Conservation (phyloP, 176 grass and related monocot species). For the Musa troglodytarum region DNA sequence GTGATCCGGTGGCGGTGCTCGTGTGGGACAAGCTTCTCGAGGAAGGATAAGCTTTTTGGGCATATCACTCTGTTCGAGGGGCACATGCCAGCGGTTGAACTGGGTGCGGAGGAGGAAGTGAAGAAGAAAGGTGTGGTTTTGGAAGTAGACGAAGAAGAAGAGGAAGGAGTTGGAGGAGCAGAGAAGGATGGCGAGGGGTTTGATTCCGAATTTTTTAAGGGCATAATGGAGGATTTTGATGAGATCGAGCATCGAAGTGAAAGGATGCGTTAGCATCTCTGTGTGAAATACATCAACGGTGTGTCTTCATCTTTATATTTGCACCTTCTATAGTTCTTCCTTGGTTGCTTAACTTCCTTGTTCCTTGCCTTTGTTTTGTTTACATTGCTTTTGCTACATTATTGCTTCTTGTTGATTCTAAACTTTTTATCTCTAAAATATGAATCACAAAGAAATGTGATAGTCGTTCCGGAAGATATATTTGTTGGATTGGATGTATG, state of each 20-base stretch:
- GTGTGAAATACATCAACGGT: background rate
- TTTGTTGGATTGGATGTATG: too few species aligned
- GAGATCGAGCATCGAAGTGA: slow-evolving; percentile 29
- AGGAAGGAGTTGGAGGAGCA: slow-evolving; percentile 26
- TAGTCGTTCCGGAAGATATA: too few species aligned
- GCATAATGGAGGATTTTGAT: slow-evolving; percentile 74
- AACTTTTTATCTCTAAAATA: too few species aligned
- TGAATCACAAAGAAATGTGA: too few species aligned
- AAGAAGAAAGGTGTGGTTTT: slow-evolving; percentile 14
- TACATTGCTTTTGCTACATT: too few species aligned
- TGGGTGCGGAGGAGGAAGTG: background rate
- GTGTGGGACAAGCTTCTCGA: slow-evolving; percentile 91
- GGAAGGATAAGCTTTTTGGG: slow-evolving; percentile 97
- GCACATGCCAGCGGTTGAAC: slow-evolving; percentile 51
- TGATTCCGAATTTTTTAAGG: slow-evolving; percentile 60
- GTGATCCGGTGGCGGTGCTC: slow-evolving; percentile 85
- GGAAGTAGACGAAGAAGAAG: slow-evolving; percentile 8
- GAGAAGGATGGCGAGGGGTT: slow-evolving; percentile 27
- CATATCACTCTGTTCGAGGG: slow-evolving; percentile 89
- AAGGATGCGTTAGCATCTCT: background rate
- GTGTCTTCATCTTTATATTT: background rate
- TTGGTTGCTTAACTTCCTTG: too few species aligned
- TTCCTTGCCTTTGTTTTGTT: too few species aligned
- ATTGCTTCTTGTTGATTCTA: too few species aligned
- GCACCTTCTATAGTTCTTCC: too few species aligned